Evolutionary conservation across 257 asterid genomes (phyloP).

Genomic region (Jacaranda copaia): DNA sequence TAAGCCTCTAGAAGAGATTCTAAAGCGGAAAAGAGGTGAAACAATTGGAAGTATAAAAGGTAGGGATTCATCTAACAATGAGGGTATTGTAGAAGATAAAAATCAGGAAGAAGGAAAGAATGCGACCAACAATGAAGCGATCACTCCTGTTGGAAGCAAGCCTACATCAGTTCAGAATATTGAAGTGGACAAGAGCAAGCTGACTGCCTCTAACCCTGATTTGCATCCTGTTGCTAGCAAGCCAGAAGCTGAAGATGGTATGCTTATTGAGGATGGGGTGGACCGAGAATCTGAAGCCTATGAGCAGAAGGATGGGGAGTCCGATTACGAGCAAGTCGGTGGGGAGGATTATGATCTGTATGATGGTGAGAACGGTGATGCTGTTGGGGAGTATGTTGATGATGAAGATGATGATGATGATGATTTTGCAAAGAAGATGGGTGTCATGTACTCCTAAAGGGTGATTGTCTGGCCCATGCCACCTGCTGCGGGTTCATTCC

Average conservation of each 20-base stretch:
- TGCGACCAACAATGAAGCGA: conserved; percentile 25
- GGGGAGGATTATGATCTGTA: conserved; percentile 65
- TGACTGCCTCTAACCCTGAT: conserved; percentile 22
- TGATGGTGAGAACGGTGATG: conserved; percentile 67
- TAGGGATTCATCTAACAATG: conserved; percentile 28
- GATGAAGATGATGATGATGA: conserved; percentile 77
- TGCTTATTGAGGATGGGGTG: conserved; percentile 48
- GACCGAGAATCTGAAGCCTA: conserved; percentile 56
- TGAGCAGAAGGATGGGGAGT: conserved; percentile 60
- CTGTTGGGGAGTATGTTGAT: conserved; percentile 63
- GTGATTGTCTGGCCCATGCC: neutral
- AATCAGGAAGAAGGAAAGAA: conserved; percentile 36
- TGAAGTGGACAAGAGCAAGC: conserved; percentile 37
- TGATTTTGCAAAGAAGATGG: conserved; percentile 95
- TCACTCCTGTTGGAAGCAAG: conserved; percentile 22
- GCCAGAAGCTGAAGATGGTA: conserved; percentile 60
- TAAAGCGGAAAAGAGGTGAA: conserved; percentile 79
- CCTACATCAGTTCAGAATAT: conserved; percentile 36
- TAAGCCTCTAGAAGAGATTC: conserved; percentile 85
- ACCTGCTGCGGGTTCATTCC: conserved; percentile 31
- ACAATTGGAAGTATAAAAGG: conserved; percentile 27
- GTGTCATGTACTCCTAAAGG: conserved; percentile 65
- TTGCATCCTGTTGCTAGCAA: conserved; percentile 33
- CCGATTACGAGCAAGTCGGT: conserved; percentile 65
- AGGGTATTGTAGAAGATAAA: conserved; percentile 38